Percentiles rank a stretch among this genome's conserved stretches.
These are phyloP conservation scores for Sporobolomyces roseus DNA, from an alignment of 768 basidiomycete genomes.

Conservation along the genomic window DNA sequence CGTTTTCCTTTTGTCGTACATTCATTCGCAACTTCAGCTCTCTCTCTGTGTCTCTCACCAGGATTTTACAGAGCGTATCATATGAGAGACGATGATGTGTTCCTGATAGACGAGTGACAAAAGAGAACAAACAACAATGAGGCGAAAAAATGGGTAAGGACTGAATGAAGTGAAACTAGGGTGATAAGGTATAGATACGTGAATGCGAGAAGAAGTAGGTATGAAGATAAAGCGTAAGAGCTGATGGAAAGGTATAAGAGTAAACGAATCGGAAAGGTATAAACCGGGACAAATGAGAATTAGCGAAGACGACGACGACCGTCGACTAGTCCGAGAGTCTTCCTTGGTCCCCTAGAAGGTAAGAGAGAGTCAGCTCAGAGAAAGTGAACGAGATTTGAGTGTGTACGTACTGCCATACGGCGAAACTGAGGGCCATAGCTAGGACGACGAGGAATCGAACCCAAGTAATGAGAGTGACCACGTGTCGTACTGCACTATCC, in stretches of 20 bases:
- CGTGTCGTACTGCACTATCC: slow-evolving; percentile 22
- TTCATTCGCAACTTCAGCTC: neutral
- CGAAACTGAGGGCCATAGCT: slow-evolving; percentile 22
- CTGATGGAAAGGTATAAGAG: neutral
- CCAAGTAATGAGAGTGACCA: slow-evolving; percentile 24
- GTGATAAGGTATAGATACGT: neutral
- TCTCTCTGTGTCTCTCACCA: neutral
- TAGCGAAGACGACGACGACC: slow-evolving; percentile 24
- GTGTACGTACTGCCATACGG: slow-evolving; percentile 36
- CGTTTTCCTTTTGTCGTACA: too few relatives aligned
- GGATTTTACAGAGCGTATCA: neutral
- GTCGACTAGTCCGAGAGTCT: slow-evolving; percentile 30
- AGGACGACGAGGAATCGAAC: slow-evolving; percentile 30
- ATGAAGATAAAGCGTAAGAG: neutral
- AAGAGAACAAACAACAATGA: neutral
- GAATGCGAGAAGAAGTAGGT: neutral
- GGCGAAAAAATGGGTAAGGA: neutral
- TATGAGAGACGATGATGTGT: neutral
- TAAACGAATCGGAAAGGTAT: too few relatives aligned
- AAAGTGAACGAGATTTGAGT: neutral
- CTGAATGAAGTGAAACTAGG: neutral
- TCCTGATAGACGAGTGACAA: neutral
- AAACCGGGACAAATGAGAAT: too few relatives aligned
- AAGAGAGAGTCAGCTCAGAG: neutral
- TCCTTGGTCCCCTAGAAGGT: slow-evolving; percentile 27